Evolutionary conservation across 2,329 filamentous ascomycete genomes (phyloP).

Genomic region (Microcyclospora pomicola): DNA sequence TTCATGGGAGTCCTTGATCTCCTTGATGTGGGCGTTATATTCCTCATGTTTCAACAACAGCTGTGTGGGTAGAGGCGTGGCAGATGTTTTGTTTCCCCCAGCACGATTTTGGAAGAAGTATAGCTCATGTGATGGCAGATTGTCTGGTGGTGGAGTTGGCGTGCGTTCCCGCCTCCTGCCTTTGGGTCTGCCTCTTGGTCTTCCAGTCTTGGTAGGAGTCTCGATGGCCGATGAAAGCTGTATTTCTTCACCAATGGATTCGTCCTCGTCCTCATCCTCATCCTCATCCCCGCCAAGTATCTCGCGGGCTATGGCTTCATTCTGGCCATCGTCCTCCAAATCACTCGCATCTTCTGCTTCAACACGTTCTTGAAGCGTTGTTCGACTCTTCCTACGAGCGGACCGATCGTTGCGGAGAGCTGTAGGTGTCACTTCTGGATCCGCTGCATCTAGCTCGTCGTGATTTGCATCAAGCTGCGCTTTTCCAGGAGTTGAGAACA

Average conservation of each 20-base stretch:
- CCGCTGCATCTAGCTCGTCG: constrained; percentile 27
- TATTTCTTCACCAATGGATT: constrained; percentile 15
- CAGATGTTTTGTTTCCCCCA: constrained; percentile 69
- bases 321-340: constrained; percentile 49
- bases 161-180: constrained; percentile 45
- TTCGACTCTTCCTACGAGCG: constrained; percentile 71
- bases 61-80: constrained; percentile 65
- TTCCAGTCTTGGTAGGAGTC: constrained; percentile 32
- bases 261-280: constrained; percentile 36
- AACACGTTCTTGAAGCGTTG: constrained; percentile 59
- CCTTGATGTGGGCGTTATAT: constrained; percentile 59
- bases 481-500: constrained; percentile 33
- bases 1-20: constrained; percentile 54
- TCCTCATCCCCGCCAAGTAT: constrained; percentile 39
- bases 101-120: constrained; percentile 90
- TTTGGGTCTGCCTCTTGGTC: constrained; percentile 38
- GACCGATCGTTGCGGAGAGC: constrained; percentile 64
- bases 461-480: constrained; percentile 18
- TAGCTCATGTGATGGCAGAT: constrained; percentile 75
- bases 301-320: constrained; percentile 52
- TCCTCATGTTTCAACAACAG: constrained; percentile 78
- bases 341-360: constrained; percentile 51
- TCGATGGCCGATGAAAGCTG: constrained; percentile 30
- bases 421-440: constrained; percentile 30
- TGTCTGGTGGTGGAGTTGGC: constrained; percentile 65